These are phyloP conservation scores for Quercus parvula DNA, from an alignment of 306 rosid genomes.

Conservation along the genomic window DNA sequence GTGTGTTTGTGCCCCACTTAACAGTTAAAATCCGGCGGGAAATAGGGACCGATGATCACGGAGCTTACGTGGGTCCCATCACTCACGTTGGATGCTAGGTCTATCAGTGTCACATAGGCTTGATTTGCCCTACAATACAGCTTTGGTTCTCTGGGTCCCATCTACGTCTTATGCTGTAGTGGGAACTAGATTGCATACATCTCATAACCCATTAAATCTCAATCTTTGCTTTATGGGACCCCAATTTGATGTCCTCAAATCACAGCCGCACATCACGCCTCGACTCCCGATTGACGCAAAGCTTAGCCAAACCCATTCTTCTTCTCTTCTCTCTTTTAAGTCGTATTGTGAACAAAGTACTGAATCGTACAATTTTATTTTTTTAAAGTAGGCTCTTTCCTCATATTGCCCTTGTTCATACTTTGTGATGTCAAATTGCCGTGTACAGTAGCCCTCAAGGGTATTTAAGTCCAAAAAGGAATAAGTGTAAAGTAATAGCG, in stretches of 20 bases:
- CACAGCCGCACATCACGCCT: constrained; percentile 63
- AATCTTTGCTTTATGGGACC: constrained; percentile 5
- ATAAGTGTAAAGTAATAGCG: neutral
- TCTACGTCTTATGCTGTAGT: neutral
- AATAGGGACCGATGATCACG: constrained; percentile 61
- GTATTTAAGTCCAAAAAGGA: constrained; percentile 14
- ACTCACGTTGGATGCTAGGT: constrained; percentile 34
- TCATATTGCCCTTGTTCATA: constrained; percentile 16
- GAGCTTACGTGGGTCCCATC: constrained; percentile 35
- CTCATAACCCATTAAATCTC: constrained; percentile 19
- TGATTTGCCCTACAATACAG: neutral
- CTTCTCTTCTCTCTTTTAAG: neutral
- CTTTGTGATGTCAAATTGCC: constrained; percentile 23
- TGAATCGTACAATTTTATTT: neutral
- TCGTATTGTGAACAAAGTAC: neutral
- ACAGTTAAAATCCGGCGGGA: constrained; percentile 28
- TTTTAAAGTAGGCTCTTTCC: constrained; percentile 7
- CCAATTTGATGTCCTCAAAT: constrained; percentile 25
- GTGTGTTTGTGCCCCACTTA: constrained; percentile 23
- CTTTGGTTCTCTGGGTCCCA: neutral
- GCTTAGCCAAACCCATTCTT: neutral
- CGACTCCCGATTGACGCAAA: constrained; percentile 23
- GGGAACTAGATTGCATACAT: constrained; percentile 11
- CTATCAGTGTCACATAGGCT: constrained; percentile 16
- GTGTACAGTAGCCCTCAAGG: constrained; percentile 14